A percentile compares a stretch with the other conserved stretches of the same genome.
These are phyloP conservation scores for Aspergillus haitiensis DNA, from an alignment of 495 filamentous ascomycete genomes.

Conservation along the genomic window DNA sequence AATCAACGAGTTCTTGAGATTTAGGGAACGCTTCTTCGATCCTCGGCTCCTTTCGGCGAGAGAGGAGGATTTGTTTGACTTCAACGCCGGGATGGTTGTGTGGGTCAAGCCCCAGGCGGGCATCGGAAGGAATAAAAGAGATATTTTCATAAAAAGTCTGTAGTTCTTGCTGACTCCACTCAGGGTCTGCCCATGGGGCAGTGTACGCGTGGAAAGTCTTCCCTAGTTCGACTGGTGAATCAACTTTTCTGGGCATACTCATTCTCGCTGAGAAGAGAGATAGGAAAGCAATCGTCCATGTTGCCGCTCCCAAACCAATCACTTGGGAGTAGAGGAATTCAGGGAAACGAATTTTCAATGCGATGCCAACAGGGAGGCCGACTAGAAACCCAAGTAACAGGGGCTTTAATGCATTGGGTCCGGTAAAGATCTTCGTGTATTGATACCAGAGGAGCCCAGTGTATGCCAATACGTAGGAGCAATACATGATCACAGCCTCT, in stretches of 20 bases:
- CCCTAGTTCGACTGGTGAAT: conserved; percentile 39
- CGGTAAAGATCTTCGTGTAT: conserved; percentile 61
- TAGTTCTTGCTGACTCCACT: conserved; percentile 55
- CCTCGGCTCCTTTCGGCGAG: conserved; percentile 35
- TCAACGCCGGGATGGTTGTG: conserved; percentile 49
- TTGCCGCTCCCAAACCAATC: conserved; percentile 51
- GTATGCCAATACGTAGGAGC: conserved; percentile 55
- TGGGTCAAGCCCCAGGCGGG: conserved; percentile 40
- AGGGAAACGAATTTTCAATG: conserved; percentile 37
- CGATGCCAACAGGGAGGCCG: conserved; percentile 51
- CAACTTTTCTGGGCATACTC: conserved; percentile 46
- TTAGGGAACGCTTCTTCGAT: conserved; percentile 49
- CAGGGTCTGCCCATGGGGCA: conserved; percentile 46
- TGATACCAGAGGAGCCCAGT: conserved; percentile 61
- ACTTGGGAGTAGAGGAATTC: conserved; percentile 49
- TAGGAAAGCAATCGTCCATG: conserved; percentile 55
- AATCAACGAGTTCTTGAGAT: conserved; percentile 40
- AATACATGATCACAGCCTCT: conserved; percentile 51
- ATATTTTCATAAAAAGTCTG: conserved; percentile 45
- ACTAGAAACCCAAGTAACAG: conserved; percentile 46
- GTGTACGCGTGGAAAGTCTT: conserved; percentile 47
- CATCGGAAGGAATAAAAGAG: conserved; percentile 30
- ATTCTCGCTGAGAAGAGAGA: conserved; percentile 46
- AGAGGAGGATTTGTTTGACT: conserved; percentile 44
- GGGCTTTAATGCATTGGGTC: conserved; percentile 53